phyloP scores from a whole-genome alignment of 495 filamentous ascomycete genomes.

The Penicillium antarcticum region DNA sequence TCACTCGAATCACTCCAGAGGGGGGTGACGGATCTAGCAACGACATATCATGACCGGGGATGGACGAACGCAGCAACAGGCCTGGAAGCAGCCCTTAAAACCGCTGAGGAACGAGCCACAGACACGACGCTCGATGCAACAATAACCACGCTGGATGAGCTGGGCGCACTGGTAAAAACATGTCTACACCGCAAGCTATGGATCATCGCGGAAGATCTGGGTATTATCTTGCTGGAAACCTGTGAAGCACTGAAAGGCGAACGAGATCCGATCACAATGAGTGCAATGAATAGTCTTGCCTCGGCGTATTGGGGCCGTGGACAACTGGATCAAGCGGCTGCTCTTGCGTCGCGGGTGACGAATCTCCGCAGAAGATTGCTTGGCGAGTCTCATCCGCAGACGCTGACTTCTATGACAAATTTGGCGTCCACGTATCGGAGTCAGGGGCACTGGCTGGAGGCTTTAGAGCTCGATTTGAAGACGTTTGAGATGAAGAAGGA shows the following conservation, averaged over 20 bases:
- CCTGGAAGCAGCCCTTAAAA: neutral
- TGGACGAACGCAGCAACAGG: neutral
- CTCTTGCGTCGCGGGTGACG: neutral
- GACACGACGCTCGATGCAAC: neutral
- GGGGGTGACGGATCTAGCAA: neutral
- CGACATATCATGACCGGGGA: slow-evolving; percentile 1
- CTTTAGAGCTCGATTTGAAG: slow-evolving; percentile 13
- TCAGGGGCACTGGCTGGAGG: slow-evolving; percentile 28
- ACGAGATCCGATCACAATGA: slow-evolving; percentile 16
- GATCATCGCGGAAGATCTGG: slow-evolving; percentile 14
- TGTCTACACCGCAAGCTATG: slow-evolving; percentile 5
- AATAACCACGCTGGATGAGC: neutral
- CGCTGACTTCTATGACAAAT: slow-evolving; percentile 19
- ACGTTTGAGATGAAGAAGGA: slow-evolving; percentile 11
- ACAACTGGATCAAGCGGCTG: slow-evolving; percentile 10
- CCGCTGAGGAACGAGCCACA: neutral
- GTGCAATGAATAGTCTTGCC: slow-evolving; percentile 24
- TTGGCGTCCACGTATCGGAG: slow-evolving; percentile 26
- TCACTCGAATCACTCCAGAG: slow-evolving; percentile 4
- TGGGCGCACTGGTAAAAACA: slow-evolving; percentile 1
- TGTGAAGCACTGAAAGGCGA: slow-evolving; percentile 18
- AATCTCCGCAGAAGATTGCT: slow-evolving; percentile 11
- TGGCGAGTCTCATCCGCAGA: slow-evolving; percentile 15
- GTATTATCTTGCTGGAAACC: slow-evolving; percentile 16
- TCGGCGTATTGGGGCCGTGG: slow-evolving; percentile 24